phyloP scores from a whole-genome alignment of 2,329 filamentous ascomycete species.

The Hymenoscyphus scutula region DNA sequence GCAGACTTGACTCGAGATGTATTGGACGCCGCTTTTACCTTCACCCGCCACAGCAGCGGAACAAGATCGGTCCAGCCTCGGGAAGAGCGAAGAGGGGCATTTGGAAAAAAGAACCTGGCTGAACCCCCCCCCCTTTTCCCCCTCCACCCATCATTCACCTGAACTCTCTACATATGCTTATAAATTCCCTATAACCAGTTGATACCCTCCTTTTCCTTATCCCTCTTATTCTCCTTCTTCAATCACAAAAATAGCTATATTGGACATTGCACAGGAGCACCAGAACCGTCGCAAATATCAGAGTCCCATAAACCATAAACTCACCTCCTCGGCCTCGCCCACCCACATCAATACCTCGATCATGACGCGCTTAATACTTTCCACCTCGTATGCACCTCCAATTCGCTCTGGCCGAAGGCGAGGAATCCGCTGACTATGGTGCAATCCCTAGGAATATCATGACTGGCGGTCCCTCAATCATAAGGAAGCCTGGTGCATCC shows the following conservation, averaged over 20 bases:
- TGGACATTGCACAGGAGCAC: not conserved
- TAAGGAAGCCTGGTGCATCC: conserved; percentile 75
- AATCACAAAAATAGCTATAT: not conserved
- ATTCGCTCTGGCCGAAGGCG: conserved; percentile 15
- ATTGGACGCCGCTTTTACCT: not conserved
- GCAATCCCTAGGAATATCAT: conserved; percentile 41
- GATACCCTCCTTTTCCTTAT: conserved; percentile 3
- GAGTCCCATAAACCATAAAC: not conserved
- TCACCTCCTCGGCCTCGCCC: not conserved
- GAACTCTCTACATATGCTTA: not conserved
- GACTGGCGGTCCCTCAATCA: conserved; percentile 80
- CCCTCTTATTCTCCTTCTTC: not conserved
- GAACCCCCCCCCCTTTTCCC: no score
- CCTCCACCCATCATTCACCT: conserved; percentile 1
- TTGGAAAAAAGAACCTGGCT: not conserved
- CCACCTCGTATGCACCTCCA: conserved; percentile 67
- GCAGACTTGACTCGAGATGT: not conserved
- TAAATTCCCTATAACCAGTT: conserved; percentile 3
- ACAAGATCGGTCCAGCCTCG: not conserved
- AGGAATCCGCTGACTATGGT: conserved; percentile 16
- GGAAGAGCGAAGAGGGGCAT: conserved; percentile 2
- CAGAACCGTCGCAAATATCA: not conserved
- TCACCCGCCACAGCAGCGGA: not conserved
- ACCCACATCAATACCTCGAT: conserved; percentile 6
- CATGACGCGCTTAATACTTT: conserved; percentile 79